A percentile compares a stretch with the other conserved stretches of the same genome.
Conservation (phyloP, 1,284 basidiomycete genomes). For the Leccinum glutinopallens region DNA sequence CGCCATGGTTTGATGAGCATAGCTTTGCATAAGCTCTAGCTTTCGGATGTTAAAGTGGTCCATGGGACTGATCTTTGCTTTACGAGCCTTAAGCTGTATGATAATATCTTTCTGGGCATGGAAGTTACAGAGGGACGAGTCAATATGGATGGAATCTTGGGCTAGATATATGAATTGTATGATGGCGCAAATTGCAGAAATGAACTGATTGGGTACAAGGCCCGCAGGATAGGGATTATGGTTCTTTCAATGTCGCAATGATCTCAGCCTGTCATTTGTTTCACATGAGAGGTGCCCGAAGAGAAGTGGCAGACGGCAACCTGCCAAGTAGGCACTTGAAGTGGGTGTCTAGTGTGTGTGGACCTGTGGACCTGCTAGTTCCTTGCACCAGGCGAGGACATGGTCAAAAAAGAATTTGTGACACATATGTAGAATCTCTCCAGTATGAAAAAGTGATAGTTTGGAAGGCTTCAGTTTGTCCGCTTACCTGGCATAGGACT, state of each 20-base stretch:
- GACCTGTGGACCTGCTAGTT: background rate
- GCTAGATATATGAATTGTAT: background rate
- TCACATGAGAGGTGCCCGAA: background rate
- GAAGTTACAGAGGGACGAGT: background rate
- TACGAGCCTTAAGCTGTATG: background rate
- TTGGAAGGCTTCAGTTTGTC: no score
- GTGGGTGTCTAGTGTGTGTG: background rate
- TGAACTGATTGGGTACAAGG: background rate
- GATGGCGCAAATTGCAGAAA: background rate
- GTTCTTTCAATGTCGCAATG: background rate
- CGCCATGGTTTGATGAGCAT: background rate
- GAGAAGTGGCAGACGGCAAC: background rate
- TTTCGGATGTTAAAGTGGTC: background rate
- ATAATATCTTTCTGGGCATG: background rate
- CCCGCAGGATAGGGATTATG: background rate
- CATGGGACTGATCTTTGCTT: background rate
- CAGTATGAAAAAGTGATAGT: background rate
- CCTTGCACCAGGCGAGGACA: background rate
- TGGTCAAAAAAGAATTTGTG: background rate
- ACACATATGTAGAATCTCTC: background rate
- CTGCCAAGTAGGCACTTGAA: background rate
- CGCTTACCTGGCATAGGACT: no score
- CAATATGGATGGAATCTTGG: background rate
- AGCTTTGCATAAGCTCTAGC: background rate
- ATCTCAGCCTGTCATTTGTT: background rate